Evolutionary conservation across 2,329 filamentous ascomycete species (phyloP), one percentile per base, ranked within the genome.

Genomic region (Neophaeococcomyces aloes): DNA sequence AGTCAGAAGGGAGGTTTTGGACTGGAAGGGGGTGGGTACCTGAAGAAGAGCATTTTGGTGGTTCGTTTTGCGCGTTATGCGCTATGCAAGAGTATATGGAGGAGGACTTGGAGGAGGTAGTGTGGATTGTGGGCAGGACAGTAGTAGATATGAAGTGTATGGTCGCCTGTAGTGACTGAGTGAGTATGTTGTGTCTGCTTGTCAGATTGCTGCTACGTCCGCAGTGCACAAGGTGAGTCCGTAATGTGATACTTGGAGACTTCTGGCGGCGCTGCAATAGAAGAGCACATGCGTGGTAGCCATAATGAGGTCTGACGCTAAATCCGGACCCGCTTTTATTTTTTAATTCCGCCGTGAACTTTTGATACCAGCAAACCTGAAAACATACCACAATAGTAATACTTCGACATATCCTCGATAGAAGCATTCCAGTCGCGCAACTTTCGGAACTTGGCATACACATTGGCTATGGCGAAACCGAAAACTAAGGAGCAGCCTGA

Each of bases 41-140:
- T 38, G 42, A 39, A 40, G 42, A 39, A 39, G 29, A 39, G 42
- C 35, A 39, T 40, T 31, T 11, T 39, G 39, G 19, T 13, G 29
- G 15, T 6, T 8, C 23, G 23, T 27, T 27, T 6, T 27, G 23
- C 23, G n/a, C n/a, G n/a, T n/a, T 27, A 27, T 27, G 23, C 23
- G 23, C 23, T n/a, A n/a, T n/a, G n/a, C n/a, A n/a, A n/a, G n/a
- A n/a, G n/a, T n/a, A n/a, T n/a, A n/a, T n/a, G n/a, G n/a, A n/a
- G n/a, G n/a, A n/a, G n/a, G n/a, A n/a, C n/a, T 27, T 27, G 5
- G 23, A 7, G 35, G 7, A n/a, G 21, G 35, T 25, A 19, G 21
- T 10, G n/a, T 27, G 35, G 33, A 5, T n/a, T 17, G 7, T 23
- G 19, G 35, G n/a, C n/a, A n/a, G n/a, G n/a, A n/a, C n/a, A n/a